These are phyloP conservation scores for Fusarium sp. DNA, from an alignment of 2,329 filamentous ascomycete genomes.

Conservation along the genomic window DNA sequence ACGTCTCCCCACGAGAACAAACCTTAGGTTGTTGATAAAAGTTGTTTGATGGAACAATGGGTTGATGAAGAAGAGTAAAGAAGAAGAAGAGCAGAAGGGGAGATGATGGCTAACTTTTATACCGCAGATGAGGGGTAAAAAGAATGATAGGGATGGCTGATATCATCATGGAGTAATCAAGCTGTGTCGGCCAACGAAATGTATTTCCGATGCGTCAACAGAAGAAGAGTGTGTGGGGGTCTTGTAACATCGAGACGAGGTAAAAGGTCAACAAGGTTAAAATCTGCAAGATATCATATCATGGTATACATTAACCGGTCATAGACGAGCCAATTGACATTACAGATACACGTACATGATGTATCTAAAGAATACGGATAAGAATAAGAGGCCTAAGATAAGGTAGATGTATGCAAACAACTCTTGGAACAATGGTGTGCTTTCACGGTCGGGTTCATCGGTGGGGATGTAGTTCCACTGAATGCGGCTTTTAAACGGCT, in stretches of 20 bases:
- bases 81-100: background rate
- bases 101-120: conserved; percentile 30
- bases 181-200: conserved; percentile 33
- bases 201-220: conserved; percentile 26
- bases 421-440: conserved; percentile 1
- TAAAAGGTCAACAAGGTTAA: background rate
- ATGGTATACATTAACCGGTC: background rate
- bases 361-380: background rate
- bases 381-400: background rate
- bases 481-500: conserved; percentile 35
- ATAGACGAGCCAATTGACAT: background rate
- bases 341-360: background rate
- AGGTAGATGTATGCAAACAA: background rate
- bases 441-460: conserved; percentile 2
- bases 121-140: conserved; percentile 44
- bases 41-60: conserved; percentile 2
- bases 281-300: background rate
- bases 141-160: conserved; percentile 15
- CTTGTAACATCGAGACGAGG: conserved; percentile 6
- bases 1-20: conserved; percentile 15
- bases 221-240: conserved; percentile 20
- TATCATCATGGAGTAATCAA: conserved; percentile 36
- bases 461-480: conserved; percentile 21
- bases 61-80: conserved; percentile 10
- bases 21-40: conserved; percentile 28